Evolutionary conservation across 805 yeast species (phyloP), one percentile per base, ranked within the genome.

Genomic region (Lachancea waltii): DNA sequence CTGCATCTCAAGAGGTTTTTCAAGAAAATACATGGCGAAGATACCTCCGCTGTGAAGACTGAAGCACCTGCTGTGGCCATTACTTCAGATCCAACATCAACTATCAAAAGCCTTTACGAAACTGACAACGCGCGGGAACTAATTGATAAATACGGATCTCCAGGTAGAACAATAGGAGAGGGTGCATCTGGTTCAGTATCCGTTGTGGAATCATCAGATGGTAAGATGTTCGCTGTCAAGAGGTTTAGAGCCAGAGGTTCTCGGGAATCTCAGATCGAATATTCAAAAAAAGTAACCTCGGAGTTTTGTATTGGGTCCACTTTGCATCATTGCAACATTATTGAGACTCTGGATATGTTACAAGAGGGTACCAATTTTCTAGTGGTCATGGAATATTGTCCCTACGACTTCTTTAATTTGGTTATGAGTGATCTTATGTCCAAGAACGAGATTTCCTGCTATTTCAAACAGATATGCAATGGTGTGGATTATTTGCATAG

Each of bases 131-230:
- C 69, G 4, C 54, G 58, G 19, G 67, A 63, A 38, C 43, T 74
- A 30, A 56, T 75, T 40, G 70, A 76, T 37, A 80, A 81, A 50
- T 86, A 85, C 60, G 92, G 94, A 28, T 69, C 77, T 17, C 73
- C 80, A 2, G 94, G 94, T 9, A 72, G 73, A 45, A 67, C 81
- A 16, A 66, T 86, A 35, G 97, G 97, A 16, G 78, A 89, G 41
- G 97, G 97, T 10, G 97, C 97, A 1, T 89, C 95, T 17, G 97
- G 97, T 2, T 81, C 92, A 0, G 97, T 89, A n/a, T 73, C 82
- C 29, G 70, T 85, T 37, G 81, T 87, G 42, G 75, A 76, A 42
- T 72, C 82, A 36, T 58, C 72, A 0, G 79, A 79, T 46, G 72
- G 75, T 17, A 70, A 74, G 43, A 58, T 85, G 4, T 86, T 75